These are phyloP conservation scores for Athelia psychrophila DNA, from an alignment of 1,284 basidiomycete genomes.

Conservation along the genomic window DNA sequence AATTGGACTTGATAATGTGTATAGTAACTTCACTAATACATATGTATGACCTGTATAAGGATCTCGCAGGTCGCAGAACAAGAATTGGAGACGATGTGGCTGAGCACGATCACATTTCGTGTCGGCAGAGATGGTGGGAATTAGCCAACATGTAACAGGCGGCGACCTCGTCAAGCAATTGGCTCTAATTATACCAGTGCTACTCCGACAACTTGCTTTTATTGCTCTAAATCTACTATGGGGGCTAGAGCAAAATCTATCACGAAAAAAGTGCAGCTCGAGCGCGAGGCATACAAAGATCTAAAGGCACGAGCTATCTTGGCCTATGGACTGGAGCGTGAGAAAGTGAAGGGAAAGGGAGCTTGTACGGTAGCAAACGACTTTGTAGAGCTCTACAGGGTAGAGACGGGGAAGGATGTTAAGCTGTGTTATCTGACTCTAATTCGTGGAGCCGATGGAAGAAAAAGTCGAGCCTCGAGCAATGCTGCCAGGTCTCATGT, in stretches of 20 bases:
- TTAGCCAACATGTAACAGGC: too few species aligned
- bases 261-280: constrained; percentile 4
- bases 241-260: neutral
- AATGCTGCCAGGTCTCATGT: constrained; percentile 24
- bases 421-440: constrained; percentile 16
- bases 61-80: too few species aligned
- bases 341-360: constrained; percentile 4
- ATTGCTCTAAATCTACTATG: too few species aligned
- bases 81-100: too few species aligned
- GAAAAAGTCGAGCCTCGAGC: constrained; percentile 9
- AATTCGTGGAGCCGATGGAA: constrained; percentile 7
- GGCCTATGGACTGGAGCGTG: constrained; percentile 10
- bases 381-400: constrained; percentile 10
- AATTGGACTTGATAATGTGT: too few species aligned
- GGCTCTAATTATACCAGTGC: too few species aligned
- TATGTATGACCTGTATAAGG: too few species aligned
- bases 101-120: too few species aligned
- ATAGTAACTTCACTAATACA: too few species aligned
- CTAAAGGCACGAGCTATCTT: constrained; percentile 10
- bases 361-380: constrained; percentile 11
- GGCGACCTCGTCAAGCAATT: too few species aligned
- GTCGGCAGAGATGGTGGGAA: too few species aligned
- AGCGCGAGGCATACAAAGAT: neutral
- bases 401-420: constrained; percentile 12
- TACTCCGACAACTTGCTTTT: too few species aligned